A percentile compares a stretch with the other conserved stretches of the same genome.
phyloP scores from a whole-genome alignment of 352 stramenopile species.

The Phytophthora sansomeana region DNA sequence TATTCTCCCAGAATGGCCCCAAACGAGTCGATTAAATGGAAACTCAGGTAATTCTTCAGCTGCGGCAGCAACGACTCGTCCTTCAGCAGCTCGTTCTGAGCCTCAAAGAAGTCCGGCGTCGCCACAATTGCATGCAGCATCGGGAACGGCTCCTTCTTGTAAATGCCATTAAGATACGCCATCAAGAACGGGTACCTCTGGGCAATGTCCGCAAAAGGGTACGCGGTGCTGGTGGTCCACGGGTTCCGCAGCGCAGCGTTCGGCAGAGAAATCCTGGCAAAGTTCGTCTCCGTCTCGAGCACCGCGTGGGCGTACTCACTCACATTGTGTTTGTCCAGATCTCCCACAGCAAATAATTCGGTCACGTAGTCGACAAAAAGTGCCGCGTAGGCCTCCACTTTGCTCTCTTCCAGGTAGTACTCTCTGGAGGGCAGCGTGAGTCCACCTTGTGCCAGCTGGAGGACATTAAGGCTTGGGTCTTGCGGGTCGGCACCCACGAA shows the following conservation, averaged over 20 bases:
- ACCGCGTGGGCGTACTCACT: slow-evolving; percentile 50
- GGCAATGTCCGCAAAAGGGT: slow-evolving; percentile 69
- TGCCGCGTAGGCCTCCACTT: slow-evolving; percentile 46
- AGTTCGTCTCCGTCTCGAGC: slow-evolving; percentile 72
- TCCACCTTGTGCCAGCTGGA: slow-evolving; percentile 61
- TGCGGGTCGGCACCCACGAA: slow-evolving; percentile 51
- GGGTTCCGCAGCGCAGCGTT: slow-evolving; percentile 89
- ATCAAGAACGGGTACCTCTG: slow-evolving; percentile 57
- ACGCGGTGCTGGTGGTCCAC: slow-evolving; percentile 89
- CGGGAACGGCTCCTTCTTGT: slow-evolving; percentile 48
- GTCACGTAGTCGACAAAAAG: slow-evolving; percentile 60
- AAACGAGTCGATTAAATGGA: slow-evolving; percentile 65
- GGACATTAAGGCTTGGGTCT: slow-evolving; percentile 53
- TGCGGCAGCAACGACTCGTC: slow-evolving; percentile 42
- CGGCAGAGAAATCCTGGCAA: slow-evolving; percentile 88
- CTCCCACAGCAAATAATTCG: slow-evolving; percentile 52
- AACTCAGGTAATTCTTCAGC: slow-evolving; percentile 72
- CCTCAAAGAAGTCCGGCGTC: slow-evolving; percentile 61
- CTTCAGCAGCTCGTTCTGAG: slow-evolving; percentile 52
- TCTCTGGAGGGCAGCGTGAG: slow-evolving; percentile 72
- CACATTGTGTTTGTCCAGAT: slow-evolving; percentile 48
- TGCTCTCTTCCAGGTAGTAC: slow-evolving; percentile 60
- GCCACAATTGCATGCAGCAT: slow-evolving; percentile 52
- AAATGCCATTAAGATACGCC: slow-evolving; percentile 59
- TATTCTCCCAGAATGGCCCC: slow-evolving; percentile 54